Evolutionary conservation across 1,139 yeast species (phyloP).

Genomic region (Nakaseomyces bracarensis): DNA sequence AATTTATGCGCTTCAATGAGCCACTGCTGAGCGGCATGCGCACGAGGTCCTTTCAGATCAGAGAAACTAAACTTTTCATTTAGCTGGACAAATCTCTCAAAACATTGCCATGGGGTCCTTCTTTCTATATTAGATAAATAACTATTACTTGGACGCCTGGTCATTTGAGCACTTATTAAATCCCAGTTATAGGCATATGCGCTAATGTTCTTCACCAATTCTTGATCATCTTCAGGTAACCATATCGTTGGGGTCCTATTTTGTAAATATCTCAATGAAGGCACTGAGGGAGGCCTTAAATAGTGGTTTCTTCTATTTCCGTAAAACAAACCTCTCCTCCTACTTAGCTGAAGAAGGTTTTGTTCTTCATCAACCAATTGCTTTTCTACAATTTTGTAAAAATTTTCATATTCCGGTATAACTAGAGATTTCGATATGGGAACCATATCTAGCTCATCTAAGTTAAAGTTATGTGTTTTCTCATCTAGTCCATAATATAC

Average conservation of each 20-base stretch:
- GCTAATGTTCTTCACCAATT: slow-evolving; percentile 69
- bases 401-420: slow-evolving; percentile 55
- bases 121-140: slow-evolving; percentile 85
- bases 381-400: slow-evolving; percentile 53
- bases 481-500: slow-evolving; percentile 39
- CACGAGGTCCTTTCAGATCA: slow-evolving; percentile 82
- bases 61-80: slow-evolving; percentile 78
- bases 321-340: slow-evolving; percentile 32
- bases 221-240: slow-evolving; percentile 89
- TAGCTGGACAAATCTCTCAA: slow-evolving; percentile 88
- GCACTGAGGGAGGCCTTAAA: slow-evolving; percentile 82
- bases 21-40: slow-evolving; percentile 84
- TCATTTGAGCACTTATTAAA: slow-evolving; percentile 72
- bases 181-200: slow-evolving; percentile 93
- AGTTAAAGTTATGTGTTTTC: slow-evolving; percentile 24
- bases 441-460: slow-evolving; percentile 33
- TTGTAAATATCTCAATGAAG: slow-evolving; percentile 67
- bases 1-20: slow-evolving; percentile 83
- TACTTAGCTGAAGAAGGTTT: slow-evolving; percentile 29
- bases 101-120: slow-evolving; percentile 97
- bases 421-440: slow-evolving; percentile 57
- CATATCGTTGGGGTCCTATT: slow-evolving; percentile 86
- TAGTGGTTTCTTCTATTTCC: slow-evolving; percentile 49
- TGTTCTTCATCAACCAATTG: slow-evolving; percentile 39
- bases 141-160: slow-evolving; percentile 53